Base-by-base conservation (phyloP, 441 rosid species). In the Hypseocharis bilobata region DNA sequence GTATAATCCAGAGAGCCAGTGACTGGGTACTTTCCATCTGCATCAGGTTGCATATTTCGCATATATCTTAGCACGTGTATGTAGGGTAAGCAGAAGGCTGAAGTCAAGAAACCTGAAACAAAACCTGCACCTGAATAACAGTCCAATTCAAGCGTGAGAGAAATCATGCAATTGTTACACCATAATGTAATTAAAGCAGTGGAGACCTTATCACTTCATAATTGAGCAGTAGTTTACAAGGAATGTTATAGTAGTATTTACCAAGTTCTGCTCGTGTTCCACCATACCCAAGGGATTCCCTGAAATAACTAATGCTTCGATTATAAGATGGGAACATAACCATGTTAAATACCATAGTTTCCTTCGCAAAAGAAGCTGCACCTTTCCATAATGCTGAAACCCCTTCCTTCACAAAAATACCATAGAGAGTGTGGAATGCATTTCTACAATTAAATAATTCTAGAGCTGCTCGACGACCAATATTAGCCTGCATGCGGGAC, bases 261-360 rank as follows among this genome's bases (percentile, higher is more conserved):
- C 98, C 97, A 3, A 93, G 0, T 0, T 91, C 87, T 0, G 96
- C 88, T 60, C 96, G 62, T 20, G 74, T 80, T 74, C 91, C 98
- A n/a, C 97, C 89, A 0, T 84, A 42, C 58, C 92, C 95, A 65
- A 80, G 74, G 29, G 82, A 64, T 77, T 91, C 99, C 76, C 80
- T 88, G 83, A 76, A 86, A 70, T 88, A 87, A 66, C 91, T 97
- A 51, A 90, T 91, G 83, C 85, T 80, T 76, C 91, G 99, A 74
- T 91, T 97, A 68, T 93, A 93, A 45, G 99, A 93, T 13, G 99
- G 97, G 80, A 93, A 97, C 99, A 93, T 91, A 60, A 97, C 99
- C 99, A 93, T 93, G 90, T 93, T 93, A 87, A 93, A 75, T 26
- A 96, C 98, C 98, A 93, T 93, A 2, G 98, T 97, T 76, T 97